Evolutionary conservation across 2,329 filamentous ascomycete genomes (phyloP), one percentile per base, ranked within the genome.

Genomic region (Podosphaera leucotricha): DNA sequence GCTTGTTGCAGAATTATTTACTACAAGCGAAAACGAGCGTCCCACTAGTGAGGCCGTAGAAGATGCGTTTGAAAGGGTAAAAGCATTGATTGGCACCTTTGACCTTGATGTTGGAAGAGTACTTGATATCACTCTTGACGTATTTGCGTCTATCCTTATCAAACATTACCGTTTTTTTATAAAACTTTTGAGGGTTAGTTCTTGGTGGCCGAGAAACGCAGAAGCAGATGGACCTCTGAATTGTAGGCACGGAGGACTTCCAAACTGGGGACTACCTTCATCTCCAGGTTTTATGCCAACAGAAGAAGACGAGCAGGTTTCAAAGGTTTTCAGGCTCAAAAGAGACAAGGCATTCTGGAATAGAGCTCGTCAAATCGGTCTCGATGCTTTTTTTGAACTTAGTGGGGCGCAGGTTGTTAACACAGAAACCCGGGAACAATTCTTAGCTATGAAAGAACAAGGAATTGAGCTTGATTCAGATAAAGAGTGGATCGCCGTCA

Each of bases 51-150:
- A 84, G 48, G 71, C 80, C 30, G 83, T 87, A 1, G 76, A 81
- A 53, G 78, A 85, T 54, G 85, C 85, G 0, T 94, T 93, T 54
- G 82, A 94, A 57, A 77, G 78, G 50, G 79, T 98, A 49, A 94
- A 93, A 61, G 87, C 82, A 15, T 71, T 98, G 54, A 92, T 98
- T 51, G 90, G 90, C 46, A 90, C 90, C 6, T 98, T 98, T 56
- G 87, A 98, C 60, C 70, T 98, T 49, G 90, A 98, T 58, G 90
- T 94, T 33, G 92, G 90, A 41, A 75, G 92, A 55, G 87, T 92
- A 3, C 69, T 98, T 10, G 90, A 98, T 59, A 84, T 95, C 19
- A 92, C 85, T 0, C 69, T 98, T 16, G 90, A 98, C 57, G 85
- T 95, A 26, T 93, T 92, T 56, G 90, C 90, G 1, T 84, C 86